Percentiles rank a stretch among this genome's conserved stretches.
Evolutionary conservation across 148 eudicot species (phyloP).

Genomic region (Silene uniflora): DNA sequence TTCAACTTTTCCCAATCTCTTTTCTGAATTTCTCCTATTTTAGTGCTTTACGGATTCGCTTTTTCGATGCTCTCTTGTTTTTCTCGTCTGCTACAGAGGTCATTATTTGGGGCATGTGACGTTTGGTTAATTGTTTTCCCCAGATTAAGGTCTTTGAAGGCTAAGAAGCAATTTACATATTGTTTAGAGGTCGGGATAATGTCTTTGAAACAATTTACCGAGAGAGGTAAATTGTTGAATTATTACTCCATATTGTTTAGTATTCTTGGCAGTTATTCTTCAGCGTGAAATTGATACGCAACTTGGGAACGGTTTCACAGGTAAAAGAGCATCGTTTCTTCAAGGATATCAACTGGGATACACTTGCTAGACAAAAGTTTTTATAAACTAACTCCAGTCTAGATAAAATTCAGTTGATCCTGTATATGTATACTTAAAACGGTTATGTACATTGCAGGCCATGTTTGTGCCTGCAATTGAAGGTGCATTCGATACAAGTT

Average conservation of each 20-base stretch:
- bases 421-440: slow-evolving; percentile 28
- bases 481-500: slow-evolving; percentile 80
- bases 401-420: slow-evolving; percentile 21
- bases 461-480: slow-evolving; percentile 93
- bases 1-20: no score
- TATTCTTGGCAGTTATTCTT: slow-evolving; percentile 9
- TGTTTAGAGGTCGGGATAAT: no score
- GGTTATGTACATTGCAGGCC: slow-evolving; percentile 44
- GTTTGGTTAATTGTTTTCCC: no score
- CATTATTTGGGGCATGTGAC: no score
- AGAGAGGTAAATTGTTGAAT: slow-evolving; percentile 52
- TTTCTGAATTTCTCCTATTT: no score
- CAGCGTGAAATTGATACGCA: slow-evolving; percentile 9
- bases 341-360: slow-evolving; percentile 85
- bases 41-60: no score
- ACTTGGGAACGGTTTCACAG: slow-evolving; percentile 32
- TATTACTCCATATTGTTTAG: neutral
- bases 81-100: no score
- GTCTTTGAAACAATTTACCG: no score
- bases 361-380: slow-evolving; percentile 95
- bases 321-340: slow-evolving; percentile 79
- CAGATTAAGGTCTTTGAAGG: no score
- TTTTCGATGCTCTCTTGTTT: no score
- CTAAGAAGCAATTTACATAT: no score
- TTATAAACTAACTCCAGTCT: slow-evolving; percentile 6